Conservation (phyloP, 2,329 filamentous ascomycete genomes). For the Alternaria panax region DNA sequence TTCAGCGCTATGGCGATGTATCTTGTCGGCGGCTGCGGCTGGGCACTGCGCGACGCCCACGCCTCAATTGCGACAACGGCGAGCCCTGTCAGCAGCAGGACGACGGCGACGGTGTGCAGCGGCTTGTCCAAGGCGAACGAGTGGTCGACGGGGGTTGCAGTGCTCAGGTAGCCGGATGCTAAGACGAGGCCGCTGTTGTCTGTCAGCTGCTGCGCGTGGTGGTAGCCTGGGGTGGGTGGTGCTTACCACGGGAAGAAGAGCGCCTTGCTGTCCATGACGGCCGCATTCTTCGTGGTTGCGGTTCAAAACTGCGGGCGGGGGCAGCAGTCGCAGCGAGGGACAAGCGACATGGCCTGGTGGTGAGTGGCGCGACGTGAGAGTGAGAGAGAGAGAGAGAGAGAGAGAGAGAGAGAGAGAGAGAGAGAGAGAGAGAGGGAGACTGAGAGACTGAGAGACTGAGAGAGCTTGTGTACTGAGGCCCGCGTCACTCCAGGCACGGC, state of each 20-base stretch:
- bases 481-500: conserved; percentile 18
- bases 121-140: conserved; percentile 49
- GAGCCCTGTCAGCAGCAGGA: conserved; percentile 44
- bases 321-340: conserved; percentile 30
- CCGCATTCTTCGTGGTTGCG: conserved; percentile 36
- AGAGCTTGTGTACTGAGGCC: conserved; percentile 18
- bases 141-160: conserved; percentile 37
- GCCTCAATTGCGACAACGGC: conserved; percentile 40
- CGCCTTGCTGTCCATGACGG: conserved; percentile 47
- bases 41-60: conserved; percentile 25
- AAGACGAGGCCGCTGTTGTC: conserved; percentile 44
- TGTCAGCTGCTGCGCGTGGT: conserved; percentile 24
- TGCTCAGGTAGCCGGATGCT: conserved; percentile 44
- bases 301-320: conserved; percentile 30
- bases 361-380: conserved; percentile 2
- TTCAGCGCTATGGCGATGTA: conserved; percentile 44
- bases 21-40: conserved; percentile 28
- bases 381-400: too few species aligned
- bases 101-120: conserved; percentile 42
- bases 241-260: conserved; percentile 46
- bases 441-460: too few species aligned
- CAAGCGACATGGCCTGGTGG: conserved; percentile 28
- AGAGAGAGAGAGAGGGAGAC: too few species aligned
- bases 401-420: too few species aligned
- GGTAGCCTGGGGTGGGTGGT: neutral